Conservation (phyloP, 768 basidiomycete genomes). For the Dictyophora rubrovolvata region DNA sequence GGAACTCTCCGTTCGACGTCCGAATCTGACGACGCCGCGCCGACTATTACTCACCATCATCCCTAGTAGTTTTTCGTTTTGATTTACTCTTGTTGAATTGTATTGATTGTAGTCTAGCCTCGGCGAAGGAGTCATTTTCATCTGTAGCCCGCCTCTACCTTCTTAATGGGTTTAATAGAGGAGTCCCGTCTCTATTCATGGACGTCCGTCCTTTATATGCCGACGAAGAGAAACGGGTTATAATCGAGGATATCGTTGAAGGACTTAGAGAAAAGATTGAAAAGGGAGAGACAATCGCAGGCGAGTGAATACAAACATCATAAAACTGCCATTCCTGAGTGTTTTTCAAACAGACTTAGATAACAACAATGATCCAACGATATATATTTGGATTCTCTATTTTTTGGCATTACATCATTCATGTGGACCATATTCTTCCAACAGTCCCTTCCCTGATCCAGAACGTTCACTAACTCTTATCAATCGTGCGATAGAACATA, state of each 20-base stretch:
- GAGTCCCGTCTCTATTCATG: slow-evolving; percentile 86
- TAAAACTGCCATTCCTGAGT: not conserved
- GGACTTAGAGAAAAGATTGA: slow-evolving; percentile 28
- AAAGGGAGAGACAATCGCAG: not conserved
- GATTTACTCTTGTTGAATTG: not conserved
- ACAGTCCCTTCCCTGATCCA: slow-evolving; percentile 23
- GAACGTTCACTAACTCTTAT: slow-evolving; percentile 49
- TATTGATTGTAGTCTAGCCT: not conserved
- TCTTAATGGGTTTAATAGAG: slow-evolving; percentile 58
- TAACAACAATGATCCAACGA: slow-evolving; percentile 54
- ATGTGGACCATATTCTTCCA: slow-evolving; percentile 35
- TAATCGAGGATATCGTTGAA: slow-evolving; percentile 63
- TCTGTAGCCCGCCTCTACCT: slow-evolving; percentile 59
- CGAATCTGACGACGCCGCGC: slow-evolving; percentile 58
- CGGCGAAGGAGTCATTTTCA: slow-evolving; percentile 58
- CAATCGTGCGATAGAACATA: slow-evolving; percentile 62
- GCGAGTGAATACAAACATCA: not conserved
- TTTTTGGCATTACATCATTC: slow-evolving; percentile 89
- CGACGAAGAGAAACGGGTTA: slow-evolving; percentile 49
- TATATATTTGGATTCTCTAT: slow-evolving; percentile 90
- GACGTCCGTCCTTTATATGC: slow-evolving; percentile 81
- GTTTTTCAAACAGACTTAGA: slow-evolving; percentile 5
- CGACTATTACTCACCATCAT: slow-evolving; percentile 67
- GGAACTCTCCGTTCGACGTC: slow-evolving; percentile 50
- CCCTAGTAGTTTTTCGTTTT: slow-evolving; percentile 26